These are phyloP conservation scores for Yarrowia keelungensis DNA, from an alignment of 805 yeast genomes.

Conservation along the genomic window DNA sequence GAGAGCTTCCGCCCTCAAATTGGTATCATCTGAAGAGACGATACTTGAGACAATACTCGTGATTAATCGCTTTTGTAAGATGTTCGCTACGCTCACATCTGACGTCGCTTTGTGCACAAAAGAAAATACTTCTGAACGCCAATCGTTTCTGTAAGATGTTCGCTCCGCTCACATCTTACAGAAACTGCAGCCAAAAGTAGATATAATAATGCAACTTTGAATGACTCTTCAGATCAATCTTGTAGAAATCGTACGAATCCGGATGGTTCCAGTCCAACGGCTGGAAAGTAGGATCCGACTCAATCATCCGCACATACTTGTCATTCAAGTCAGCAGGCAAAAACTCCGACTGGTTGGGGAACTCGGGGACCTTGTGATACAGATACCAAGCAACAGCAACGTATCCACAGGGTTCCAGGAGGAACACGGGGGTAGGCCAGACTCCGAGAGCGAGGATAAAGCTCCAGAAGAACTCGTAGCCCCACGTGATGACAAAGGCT, in stretches of 20 bases:
- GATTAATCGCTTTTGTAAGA: no score
- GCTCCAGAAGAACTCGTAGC: conserved; percentile 30
- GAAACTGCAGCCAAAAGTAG: conserved; percentile 32
- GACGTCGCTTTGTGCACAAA: no score
- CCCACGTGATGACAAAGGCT: conserved; percentile 19
- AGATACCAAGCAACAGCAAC: conserved; percentile 31
- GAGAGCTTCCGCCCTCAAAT: no score
- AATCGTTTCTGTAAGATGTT: no score
- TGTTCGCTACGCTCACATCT: no score
- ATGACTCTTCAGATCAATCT: conserved; percentile 19
- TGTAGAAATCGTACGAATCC: conserved; percentile 32
- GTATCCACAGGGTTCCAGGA: conserved; percentile 23
- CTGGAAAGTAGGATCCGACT: conserved; percentile 30
- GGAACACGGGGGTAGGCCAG: conserved; percentile 33
- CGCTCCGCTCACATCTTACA: not conserved
- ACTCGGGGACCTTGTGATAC: conserved; percentile 37
- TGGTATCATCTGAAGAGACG: no score
- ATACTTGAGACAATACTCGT: no score
- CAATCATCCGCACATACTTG: conserved; percentile 31
- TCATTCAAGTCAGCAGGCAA: conserved; percentile 25
- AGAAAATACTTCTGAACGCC: no score
- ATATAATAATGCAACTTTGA: conserved; percentile 19
- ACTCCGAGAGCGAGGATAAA: conserved; percentile 8
- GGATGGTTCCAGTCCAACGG: conserved; percentile 37
- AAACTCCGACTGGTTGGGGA: conserved; percentile 25